Evolutionary conservation across 306 rosid genomes (phyloP), one percentile per base, ranked within the genome.

Genomic region (Boehmeria nivea): DNA sequence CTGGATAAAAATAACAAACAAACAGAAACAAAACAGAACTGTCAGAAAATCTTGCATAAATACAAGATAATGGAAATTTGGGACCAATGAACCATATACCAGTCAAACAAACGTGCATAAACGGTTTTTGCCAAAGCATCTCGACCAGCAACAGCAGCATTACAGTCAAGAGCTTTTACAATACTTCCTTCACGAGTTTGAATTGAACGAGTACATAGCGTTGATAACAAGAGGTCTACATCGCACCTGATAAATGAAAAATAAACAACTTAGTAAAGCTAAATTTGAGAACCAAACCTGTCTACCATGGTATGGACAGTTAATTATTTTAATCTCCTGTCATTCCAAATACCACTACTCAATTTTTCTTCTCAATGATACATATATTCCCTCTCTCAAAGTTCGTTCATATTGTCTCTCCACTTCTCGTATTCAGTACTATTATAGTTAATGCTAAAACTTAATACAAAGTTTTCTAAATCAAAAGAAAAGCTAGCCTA

Each of bases 131-230:
- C 95, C 81, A 87, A 69, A 46, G 84, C 79, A 85, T 87, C 96
- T 66, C 99, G 81, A 51, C 96, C 86, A 73, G 93, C 84, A 62
- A 79, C 66, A 49, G 96, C 96, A 73, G 87, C 96, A 69, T 71
- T 76, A 78, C 95, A 87, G 55, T 91, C 99, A 45, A 91, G 96
- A 37, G 95, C 93, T 72, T 84, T 91, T 57, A 87, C 63, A 65
- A 91, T 91, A 71, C 14, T 75, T 73, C 99, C 99, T 83, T 91
- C 99, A 25, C 65, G 89, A 60, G 99, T 87, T 76, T 87, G 96
- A 64, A 91, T 91, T 48, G 94, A 74, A 37, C 96, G 95, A 63
- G 89, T 83, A 70, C 84, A 84, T 52, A 91, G 72, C 59, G 96
- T 81, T 69, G 86, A 70, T 51, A 83, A 68, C 64, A 91, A 72